These are phyloP conservation scores for Nemania abortiva DNA, from an alignment of 2,329 filamentous ascomycete genomes.

Conservation along the genomic window DNA sequence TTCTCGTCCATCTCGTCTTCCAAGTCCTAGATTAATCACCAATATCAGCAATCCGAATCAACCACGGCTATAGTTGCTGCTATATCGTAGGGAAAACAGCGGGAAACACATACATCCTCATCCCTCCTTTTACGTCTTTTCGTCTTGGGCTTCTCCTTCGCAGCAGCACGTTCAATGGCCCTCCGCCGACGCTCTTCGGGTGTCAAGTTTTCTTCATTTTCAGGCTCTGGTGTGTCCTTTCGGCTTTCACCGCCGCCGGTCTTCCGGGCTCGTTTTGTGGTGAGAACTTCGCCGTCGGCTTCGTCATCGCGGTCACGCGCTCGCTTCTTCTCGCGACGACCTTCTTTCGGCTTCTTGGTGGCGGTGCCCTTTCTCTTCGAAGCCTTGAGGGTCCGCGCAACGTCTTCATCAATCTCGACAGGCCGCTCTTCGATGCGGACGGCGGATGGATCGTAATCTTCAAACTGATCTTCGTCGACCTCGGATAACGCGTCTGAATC, in stretches of 20 bases:
- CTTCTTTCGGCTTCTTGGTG: conserved; percentile 79
- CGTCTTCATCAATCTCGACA: conserved; percentile 75
- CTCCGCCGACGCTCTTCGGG: conserved; percentile 86
- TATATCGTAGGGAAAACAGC: neutral
- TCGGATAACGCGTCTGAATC: conserved; percentile 74
- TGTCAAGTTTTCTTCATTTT: conserved; percentile 82
- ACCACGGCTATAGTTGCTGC: neutral
- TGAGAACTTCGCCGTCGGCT: conserved; percentile 58
- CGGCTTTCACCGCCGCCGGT: conserved; percentile 54
- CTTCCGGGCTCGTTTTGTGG: conserved; percentile 63
- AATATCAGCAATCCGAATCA: conserved; percentile 23
- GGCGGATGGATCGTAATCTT: conserved; percentile 74
- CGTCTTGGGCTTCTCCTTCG: conserved; percentile 82
- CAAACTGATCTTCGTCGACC: conserved; percentile 77
- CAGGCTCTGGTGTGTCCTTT: conserved; percentile 68
- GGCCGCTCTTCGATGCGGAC: conserved; percentile 73
- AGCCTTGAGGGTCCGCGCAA: conserved; percentile 72
- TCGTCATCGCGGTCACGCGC: conserved; percentile 65
- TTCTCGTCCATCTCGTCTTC: conserved; percentile 91
- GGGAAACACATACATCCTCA: conserved; percentile 75
- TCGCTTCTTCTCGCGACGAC: conserved; percentile 76
- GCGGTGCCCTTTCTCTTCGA: conserved; percentile 74
- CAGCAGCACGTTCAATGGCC: conserved; percentile 87
- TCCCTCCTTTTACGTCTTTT: conserved; percentile 84
- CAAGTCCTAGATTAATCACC: conserved; percentile 73